Base-by-base conservation (phyloP, 768 basidiomycete species). In the Amyloporia xantha region DNA sequence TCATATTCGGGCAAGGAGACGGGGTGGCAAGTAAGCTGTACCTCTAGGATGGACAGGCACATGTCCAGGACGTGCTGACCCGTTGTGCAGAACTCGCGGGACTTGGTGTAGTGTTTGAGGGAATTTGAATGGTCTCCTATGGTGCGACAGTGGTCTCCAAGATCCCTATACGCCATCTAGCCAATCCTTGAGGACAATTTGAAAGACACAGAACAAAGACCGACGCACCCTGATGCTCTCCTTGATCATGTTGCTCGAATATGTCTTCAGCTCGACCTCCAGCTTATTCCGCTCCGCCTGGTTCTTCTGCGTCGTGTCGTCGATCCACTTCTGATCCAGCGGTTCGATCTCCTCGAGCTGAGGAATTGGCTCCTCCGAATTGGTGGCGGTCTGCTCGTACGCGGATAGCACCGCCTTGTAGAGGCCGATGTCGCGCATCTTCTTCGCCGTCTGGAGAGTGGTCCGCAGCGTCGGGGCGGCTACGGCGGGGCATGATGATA, bases 181-280 rank as follows among this genome's bases (percentile, higher is more conserved):
- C 19, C 40, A 7, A 40, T 25, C 30, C 28, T 37, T 38, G 30
- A 37, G 25, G 17, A 41, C 13, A 19, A 21, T 15, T 20, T 42
- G 47, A 15, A 27, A 24, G 27, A 15, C n/a, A 36, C 41, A 26
- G 10, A 47, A 5, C 15, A 33, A 38, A 19, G 13, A 24, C 26
- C 1, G 13, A 71, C 76, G 62, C 63, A 95, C 92, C 59, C 95
- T 74, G 58, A 96, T 94, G 74, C 90, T 93, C 76, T 98, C 95
- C 68, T 96, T 98, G 74, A 98, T 96, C 84, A 97, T 86, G 64
- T 96, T 98, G 59, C 89, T 93, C 55, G 83, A 77, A 62, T 97
- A 97, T 10, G 86, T 90, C 77, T 92, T 94, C 61, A 97, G 72
- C 64, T 98, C 95, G 4, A 93, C 86, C 69, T 96, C 94, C 50